Evolutionary conservation across 208 protist species (phyloP).

Genomic region (Leishmania lainsoni): DNA sequence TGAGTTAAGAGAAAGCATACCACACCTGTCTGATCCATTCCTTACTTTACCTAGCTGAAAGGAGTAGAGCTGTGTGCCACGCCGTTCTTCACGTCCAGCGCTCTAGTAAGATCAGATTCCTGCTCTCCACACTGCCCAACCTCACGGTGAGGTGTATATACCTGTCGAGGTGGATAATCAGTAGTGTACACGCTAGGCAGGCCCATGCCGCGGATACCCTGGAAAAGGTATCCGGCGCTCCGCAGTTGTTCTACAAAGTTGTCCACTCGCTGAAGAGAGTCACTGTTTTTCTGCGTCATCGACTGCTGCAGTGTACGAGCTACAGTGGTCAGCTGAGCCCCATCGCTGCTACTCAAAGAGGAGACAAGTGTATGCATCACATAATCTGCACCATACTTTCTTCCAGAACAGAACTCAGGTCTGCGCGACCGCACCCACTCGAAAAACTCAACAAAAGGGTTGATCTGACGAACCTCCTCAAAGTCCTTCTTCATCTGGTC

Average conservation of each 20-base stretch:
- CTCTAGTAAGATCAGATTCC: conserved; percentile 17
- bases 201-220: conserved; percentile 4
- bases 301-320: conserved; percentile 49
- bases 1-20: background rate
- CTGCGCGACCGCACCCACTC: conserved; percentile 48
- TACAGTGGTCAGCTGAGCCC: conserved; percentile 34
- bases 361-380: conserved; percentile 39
- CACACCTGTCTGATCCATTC: background rate
- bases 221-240: conserved; percentile 11
- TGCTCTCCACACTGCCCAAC: background rate
- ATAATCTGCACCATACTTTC: conserved; percentile 40
- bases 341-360: conserved; percentile 41
- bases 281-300: conserved; percentile 24
- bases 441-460: conserved; percentile 69
- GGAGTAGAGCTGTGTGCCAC: conserved; percentile 31
- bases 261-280: conserved; percentile 52
- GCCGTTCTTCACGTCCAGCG: conserved; percentile 22
- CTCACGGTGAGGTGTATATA: background rate
- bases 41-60: conserved; percentile 18
- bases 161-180: conserved; percentile 1
- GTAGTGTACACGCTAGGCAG: background rate
- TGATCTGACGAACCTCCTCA: conserved; percentile 39
- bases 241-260: conserved; percentile 60
- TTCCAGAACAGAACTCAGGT: conserved; percentile 67
- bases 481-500: conserved; percentile 61